phyloP scores from a whole-genome alignment of 768 basidiomycete genomes.

The Sporobolomyces pararoseus region DNA sequence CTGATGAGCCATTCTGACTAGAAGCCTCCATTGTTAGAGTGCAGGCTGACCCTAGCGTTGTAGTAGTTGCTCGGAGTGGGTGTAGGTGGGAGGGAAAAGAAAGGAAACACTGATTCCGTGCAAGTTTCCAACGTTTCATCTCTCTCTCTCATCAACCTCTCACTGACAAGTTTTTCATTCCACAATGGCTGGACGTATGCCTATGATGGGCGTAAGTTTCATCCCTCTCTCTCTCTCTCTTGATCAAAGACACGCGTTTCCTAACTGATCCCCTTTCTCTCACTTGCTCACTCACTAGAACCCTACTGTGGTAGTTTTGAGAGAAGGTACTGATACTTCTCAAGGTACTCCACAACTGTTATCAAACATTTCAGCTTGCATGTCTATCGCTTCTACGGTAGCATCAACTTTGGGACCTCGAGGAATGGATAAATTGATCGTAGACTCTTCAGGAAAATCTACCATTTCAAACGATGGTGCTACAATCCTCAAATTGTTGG shows the following conservation, averaged over 20 bases:
- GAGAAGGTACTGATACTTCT: slow-evolving; percentile 42
- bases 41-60: too few relatives aligned
- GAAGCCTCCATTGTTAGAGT: too few relatives aligned
- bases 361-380: slow-evolving; percentile 93
- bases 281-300: slow-evolving; percentile 14
- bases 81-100: too few relatives aligned
- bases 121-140: neutral
- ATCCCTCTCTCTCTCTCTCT: neutral
- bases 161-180: too few relatives aligned
- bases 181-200: slow-evolving; percentile 42
- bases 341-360: slow-evolving; percentile 60
- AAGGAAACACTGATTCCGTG: neutral
- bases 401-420: slow-evolving; percentile 93
- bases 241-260: neutral
- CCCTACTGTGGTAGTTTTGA: slow-evolving; percentile 41
- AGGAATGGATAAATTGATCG: slow-evolving; percentile 93
- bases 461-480: slow-evolving; percentile 99
- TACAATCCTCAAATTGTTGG: slow-evolving; percentile 92
- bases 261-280: neutral
- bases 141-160: neutral
- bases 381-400: slow-evolving; percentile 85
- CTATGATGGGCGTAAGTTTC: slow-evolving; percentile 32
- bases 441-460: slow-evolving; percentile 85
- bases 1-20: too few relatives aligned
- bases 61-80: too few relatives aligned